A percentile compares a stretch with the other conserved stretches of the same genome.
Conservation (phyloP, 2,329 filamentous ascomycete species). For the Cordyceps cateniannulata region DNA sequence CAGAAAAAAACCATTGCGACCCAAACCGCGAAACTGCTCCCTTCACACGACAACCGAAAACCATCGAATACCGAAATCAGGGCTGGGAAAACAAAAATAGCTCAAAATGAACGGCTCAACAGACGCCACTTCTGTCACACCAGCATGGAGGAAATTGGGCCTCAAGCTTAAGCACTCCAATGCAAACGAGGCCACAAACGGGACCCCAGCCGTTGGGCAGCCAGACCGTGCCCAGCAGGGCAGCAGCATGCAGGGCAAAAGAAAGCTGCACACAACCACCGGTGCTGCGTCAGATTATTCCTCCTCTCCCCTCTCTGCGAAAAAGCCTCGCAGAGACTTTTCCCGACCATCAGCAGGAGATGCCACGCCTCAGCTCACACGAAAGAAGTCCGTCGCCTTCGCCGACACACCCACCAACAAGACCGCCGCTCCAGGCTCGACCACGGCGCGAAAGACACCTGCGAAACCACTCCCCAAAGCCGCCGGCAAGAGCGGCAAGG, state of each 20-base stretch:
- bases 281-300: slow-evolving; percentile 10
- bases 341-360: slow-evolving; percentile 2
- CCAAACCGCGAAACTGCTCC: neutral
- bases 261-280: slow-evolving; percentile 8
- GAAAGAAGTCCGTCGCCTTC: slow-evolving; percentile 44
- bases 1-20: slow-evolving; percentile 9
- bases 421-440: slow-evolving; percentile 18
- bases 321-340: slow-evolving; percentile 13
- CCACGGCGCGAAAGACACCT: slow-evolving; percentile 22
- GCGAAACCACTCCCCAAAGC: slow-evolving; percentile 29
- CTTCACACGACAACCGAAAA: neutral
- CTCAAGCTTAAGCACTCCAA: slow-evolving; percentile 48
- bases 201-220: slow-evolving; percentile 13
- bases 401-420: slow-evolving; percentile 23
- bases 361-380: slow-evolving; percentile 25
- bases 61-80: neutral
- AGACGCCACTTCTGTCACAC: slow-evolving; percentile 19
- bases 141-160: slow-evolving; percentile 57
- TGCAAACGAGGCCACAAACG: slow-evolving; percentile 7
- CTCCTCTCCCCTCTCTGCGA: slow-evolving; percentile 7
- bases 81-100: neutral
- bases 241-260: slow-evolving; percentile 12
- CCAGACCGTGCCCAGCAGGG: slow-evolving; percentile 13
- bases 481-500: neutral
- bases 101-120: slow-evolving; percentile 11